A percentile compares a stretch with the other conserved stretches of the same genome.
phyloP scores from a whole-genome alignment of 176 grass and related monocot genomes.

The Echinochloa phyllopogon region DNA sequence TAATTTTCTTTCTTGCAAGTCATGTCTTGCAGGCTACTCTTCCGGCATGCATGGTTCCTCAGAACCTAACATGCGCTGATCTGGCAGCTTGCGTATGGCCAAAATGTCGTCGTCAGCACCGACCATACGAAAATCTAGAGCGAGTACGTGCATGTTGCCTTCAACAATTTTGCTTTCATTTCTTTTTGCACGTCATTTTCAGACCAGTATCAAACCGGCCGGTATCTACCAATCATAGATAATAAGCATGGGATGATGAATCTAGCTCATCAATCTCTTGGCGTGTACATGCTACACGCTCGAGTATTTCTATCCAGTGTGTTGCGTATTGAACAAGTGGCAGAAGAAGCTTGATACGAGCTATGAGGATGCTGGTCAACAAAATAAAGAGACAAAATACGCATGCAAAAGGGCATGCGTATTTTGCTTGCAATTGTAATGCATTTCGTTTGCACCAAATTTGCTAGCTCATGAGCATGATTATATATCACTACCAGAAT shows the following conservation, averaged over 20 bases:
- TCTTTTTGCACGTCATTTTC: background rate
- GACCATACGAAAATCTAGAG: constrained; percentile 24
- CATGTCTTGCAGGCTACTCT: constrained; percentile 18
- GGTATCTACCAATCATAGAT: background rate
- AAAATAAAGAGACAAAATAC: background rate
- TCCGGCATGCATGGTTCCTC: constrained; percentile 30
- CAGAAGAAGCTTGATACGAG: background rate
- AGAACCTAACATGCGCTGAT: constrained; percentile 23
- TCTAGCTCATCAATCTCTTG: background rate
- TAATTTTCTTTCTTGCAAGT: constrained; percentile 38
- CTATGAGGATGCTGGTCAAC: constrained; percentile 14
- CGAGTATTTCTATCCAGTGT: background rate
- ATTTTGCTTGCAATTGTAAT: background rate
- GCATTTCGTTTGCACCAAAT: background rate
- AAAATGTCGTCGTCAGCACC: background rate
- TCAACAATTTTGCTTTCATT: constrained; percentile 27
- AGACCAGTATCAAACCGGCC: background rate
- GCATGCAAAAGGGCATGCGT: background rate
- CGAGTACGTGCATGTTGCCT: background rate
- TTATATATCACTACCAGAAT: no score
- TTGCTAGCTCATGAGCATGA: background rate
- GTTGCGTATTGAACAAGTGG: constrained; percentile 1
- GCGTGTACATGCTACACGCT: background rate
- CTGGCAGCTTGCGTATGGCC: constrained; percentile 33
- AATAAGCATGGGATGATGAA: background rate